These are phyloP conservation scores for Russula sp. DNA, from an alignment of 768 basidiomycete species.

Conservation along the genomic window DNA sequence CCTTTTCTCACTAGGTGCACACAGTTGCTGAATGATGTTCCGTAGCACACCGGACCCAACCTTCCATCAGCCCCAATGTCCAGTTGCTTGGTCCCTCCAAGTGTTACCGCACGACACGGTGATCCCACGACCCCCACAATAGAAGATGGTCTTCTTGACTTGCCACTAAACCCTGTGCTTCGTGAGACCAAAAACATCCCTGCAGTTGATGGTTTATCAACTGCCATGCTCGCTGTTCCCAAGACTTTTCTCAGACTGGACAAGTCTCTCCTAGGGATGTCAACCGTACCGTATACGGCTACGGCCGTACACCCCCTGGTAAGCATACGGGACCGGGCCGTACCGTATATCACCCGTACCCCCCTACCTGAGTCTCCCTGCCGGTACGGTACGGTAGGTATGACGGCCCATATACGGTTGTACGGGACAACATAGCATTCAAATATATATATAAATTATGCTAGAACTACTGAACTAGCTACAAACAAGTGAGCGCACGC, in stretches of 20 bases:
- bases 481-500: no score
- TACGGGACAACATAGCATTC: no score
- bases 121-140: background rate
- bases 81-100: background rate
- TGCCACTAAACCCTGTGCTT: background rate
- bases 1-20: background rate
- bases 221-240: background rate
- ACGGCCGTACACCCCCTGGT: no score
- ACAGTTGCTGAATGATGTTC: background rate
- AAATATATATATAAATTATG: no score
- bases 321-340: no score
- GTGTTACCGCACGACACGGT: background rate
- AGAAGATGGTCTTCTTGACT: background rate
- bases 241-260: conserved; percentile 22
- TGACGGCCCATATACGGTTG: no score
- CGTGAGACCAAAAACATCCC: background rate
- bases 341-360: no score
- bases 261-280: conserved; percentile 16
- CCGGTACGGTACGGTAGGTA: no score
- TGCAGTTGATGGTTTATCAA: background rate
- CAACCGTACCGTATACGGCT: no score
- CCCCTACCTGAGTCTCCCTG: no score
- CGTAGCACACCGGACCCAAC: background rate
- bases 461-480: no score
- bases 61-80: background rate